phyloP scores from a whole-genome alignment of 1,139 yeast genomes.

The Fermentozyma sake region DNA sequence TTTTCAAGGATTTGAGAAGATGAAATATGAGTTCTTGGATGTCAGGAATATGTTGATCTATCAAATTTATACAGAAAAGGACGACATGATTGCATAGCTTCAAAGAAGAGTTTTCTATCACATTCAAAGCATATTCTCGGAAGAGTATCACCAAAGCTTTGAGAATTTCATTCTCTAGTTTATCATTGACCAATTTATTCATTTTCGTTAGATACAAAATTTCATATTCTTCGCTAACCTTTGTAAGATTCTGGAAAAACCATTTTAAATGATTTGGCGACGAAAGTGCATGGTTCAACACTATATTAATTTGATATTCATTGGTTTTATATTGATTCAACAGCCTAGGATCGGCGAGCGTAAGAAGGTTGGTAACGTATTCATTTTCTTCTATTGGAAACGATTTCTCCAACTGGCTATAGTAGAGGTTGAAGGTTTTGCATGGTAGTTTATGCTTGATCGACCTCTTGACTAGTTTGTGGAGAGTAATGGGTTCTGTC shows the following conservation, averaged over 20 bases:
- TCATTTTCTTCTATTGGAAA: constrained; percentile 12
- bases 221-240: constrained; percentile 6
- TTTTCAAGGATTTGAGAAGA: too few relatives aligned
- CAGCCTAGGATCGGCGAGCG: too few relatives aligned
- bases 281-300: constrained; percentile 9
- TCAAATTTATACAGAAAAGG: too few relatives aligned
- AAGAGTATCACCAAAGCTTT: not conserved
- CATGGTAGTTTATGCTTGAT: constrained; percentile 10
- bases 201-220: not conserved
- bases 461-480: constrained; percentile 13
- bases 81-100: too few relatives aligned
- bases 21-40: too few relatives aligned
- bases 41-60: too few relatives aligned
- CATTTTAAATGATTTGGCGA: constrained; percentile 9
- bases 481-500: constrained; percentile 7
- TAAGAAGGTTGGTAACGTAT: constrained; percentile 9
- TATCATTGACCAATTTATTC: not conserved
- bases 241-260: constrained; percentile 13
- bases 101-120: too few relatives aligned
- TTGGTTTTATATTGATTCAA: too few relatives aligned
- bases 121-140: constrained; percentile 1
- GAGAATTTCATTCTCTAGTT: not conserved
- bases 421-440: constrained; percentile 12
- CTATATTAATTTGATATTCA: constrained; percentile 8
- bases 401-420: constrained; percentile 12